phyloP scores from a whole-genome alignment of 225 moss, liverwort and hornwort genomes.

The Sphagnum contortum region DNA sequence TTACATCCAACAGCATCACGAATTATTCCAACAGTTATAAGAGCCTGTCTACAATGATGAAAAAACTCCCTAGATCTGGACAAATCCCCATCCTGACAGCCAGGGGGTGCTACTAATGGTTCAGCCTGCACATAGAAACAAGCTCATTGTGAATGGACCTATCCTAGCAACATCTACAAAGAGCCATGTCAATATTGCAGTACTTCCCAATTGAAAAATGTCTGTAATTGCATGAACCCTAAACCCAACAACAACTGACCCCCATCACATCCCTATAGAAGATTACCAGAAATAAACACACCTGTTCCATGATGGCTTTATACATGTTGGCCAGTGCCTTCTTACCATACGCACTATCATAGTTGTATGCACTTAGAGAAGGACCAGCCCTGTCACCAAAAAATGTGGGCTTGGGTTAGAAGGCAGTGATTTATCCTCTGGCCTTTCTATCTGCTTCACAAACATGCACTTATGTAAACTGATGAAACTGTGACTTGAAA shows the following conservation, averaged over 20 bases:
- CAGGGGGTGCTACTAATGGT: slow-evolving; percentile 55
- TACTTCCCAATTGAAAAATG: too few relatives aligned
- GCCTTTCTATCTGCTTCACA: too few relatives aligned
- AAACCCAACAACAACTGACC: too few relatives aligned
- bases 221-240: too few relatives aligned
- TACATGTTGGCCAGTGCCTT: slow-evolving; percentile 81
- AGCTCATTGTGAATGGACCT: too few relatives aligned
- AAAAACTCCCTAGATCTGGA: slow-evolving; percentile 51
- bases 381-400: slow-evolving; percentile 61
- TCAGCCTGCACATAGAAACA: slow-evolving; percentile 27
- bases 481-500: too few relatives aligned
- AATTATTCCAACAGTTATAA: slow-evolving; percentile 87
- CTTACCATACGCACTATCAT: slow-evolving; percentile 94
- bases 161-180: too few relatives aligned
- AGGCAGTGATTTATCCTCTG: too few relatives aligned
- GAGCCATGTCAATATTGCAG: too few relatives aligned
- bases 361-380: slow-evolving; percentile 91
- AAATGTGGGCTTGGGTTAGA: too few relatives aligned
- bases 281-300: slow-evolving; percentile 8
- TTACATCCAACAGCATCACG: slow-evolving; percentile 73
- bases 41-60: slow-evolving; percentile 61
- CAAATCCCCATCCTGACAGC: slow-evolving; percentile 51
- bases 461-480: too few relatives aligned
- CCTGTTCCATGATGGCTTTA: slow-evolving; percentile 94
- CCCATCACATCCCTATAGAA: too few relatives aligned